These are phyloP conservation scores for Kazachstania africana DNA, from an alignment of 805 yeast genomes.

Conservation along the genomic window DNA sequence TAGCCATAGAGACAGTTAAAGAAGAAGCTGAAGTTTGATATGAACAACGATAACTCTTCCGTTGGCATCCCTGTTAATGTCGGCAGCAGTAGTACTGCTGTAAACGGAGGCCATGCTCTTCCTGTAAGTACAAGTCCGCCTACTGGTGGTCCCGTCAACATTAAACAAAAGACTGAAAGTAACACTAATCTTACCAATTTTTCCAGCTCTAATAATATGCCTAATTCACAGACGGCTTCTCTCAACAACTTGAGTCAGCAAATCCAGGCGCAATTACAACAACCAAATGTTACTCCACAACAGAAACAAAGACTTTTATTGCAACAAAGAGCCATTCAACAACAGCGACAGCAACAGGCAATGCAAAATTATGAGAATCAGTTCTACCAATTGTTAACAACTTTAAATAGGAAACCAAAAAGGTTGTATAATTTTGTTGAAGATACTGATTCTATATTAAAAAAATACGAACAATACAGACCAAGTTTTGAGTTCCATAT, in stretches of 20 bases:
- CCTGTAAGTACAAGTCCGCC: neutral
- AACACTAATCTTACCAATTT: no score
- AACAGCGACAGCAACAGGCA: conserved; percentile 30
- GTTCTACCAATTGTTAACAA: conserved; percentile 27
- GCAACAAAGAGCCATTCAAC: conserved; percentile 19
- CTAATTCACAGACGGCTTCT: neutral
- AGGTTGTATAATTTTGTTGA: conserved; percentile 50
- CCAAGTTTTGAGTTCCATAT: conserved; percentile 84
- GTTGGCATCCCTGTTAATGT: conserved; percentile 3
- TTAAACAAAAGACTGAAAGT: neutral
- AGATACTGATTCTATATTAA: conserved; percentile 58
- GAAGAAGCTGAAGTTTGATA: no score
- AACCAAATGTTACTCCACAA: conserved; percentile 2
- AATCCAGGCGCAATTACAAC: conserved; percentile 8
- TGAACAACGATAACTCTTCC: no score
- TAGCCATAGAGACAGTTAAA: no score
- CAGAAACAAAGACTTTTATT: conserved; percentile 26
- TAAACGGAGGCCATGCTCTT: neutral
- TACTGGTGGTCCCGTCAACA: conserved; percentile 1
- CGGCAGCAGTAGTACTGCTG: no score
- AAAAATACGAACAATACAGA: conserved; percentile 64
- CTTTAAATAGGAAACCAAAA: conserved; percentile 30
- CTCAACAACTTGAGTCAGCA: conserved; percentile 3
- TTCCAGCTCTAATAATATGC: no score
- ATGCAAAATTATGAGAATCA: conserved; percentile 31